Evolutionary conservation across 805 yeast genomes (phyloP), one percentile per base, ranked within the genome.

Genomic region (Barnettozyma populi): DNA sequence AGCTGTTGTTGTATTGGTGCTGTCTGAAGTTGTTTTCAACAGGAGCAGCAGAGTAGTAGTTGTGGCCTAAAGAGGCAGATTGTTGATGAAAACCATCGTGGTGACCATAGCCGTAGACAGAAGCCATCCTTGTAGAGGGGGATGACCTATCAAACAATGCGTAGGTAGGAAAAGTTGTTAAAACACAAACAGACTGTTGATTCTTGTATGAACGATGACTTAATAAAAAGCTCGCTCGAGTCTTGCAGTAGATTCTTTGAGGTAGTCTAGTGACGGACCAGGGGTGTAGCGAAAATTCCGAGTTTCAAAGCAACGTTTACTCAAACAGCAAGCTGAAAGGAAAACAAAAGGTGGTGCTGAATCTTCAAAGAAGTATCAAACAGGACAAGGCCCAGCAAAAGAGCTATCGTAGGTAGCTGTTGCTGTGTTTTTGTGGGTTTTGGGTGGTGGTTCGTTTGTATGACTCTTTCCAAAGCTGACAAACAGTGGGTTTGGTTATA

Each of bases 191-290:
- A 41, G 31, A 25, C 9, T 31, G 38, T 36, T 9, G 32, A 5
- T 39, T 24, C 20, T 46, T 42, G n/a, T 36, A 31, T 34, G 53
- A 62, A 58, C 72, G 74, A 69, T 63, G 53, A 67, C 74, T 69
- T 69, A 69, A 59, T 57, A 57, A 69, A 69, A 69, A 69, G 74
- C 66, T 69, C 74, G 72, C 38, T 52, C 49, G 34, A 25, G 40
- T n/a, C 31, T 32, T 14, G 41, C 27, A 37, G 29, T 20, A n/a
- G 6, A 36, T 36, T 27, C n/a, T 6, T 41, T 20, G 20, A 24
- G n/a, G 11, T 36, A 31, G 24, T 32, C 19, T 38, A 32, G 24
- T 20, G 34, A n/a, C 19, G 21, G 31, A 18, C 21, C 37, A 21
- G 8, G 27, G 21, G 18, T 34, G 10, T 24, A 23, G 25, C 35